phyloP scores from a whole-genome alignment of 106 monocot genomes.

The Triglochin maritima region DNA sequence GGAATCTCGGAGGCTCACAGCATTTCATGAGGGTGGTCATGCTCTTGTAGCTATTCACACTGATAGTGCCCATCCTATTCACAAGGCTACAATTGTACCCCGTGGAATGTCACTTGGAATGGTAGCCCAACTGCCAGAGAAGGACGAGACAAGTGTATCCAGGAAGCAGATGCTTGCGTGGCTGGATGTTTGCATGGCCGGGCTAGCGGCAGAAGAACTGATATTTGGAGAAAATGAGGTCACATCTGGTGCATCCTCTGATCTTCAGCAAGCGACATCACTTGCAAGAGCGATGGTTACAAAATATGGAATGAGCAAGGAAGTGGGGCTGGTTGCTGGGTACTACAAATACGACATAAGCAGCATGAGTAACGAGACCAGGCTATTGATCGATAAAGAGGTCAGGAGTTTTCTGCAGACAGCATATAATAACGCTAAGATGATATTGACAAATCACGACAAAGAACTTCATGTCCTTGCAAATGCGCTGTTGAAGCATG shows the following conservation, averaged over 20 bases:
- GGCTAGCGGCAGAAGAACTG: constrained; percentile 86
- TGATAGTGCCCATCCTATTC: constrained; percentile 67
- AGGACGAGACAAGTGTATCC: constrained; percentile 85
- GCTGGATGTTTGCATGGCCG: constrained; percentile 98
- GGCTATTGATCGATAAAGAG: constrained; percentile 83
- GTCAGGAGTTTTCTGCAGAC: constrained; percentile 67
- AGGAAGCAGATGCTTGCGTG: constrained; percentile 90
- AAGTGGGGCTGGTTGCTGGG: constrained; percentile 76
- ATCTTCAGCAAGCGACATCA: constrained; percentile 79
- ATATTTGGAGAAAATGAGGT: constrained; percentile 93
- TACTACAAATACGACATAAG: constrained; percentile 82
- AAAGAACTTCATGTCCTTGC: constrained; percentile 87
- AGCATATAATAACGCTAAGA: constrained; percentile 89
- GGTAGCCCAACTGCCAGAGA: constrained; percentile 88
- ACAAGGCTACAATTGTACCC: constrained; percentile 94
- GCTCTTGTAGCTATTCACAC: constrained; percentile 96
- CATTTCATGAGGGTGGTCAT: constrained; percentile 98
- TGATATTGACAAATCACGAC: constrained; percentile 53
- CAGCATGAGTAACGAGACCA: constrained; percentile 93
- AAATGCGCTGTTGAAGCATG: constrained; percentile 79
- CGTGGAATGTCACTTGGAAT: constrained; percentile 92
- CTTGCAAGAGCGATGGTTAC: constrained; percentile 90
- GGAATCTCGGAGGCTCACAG: constrained; percentile 72
- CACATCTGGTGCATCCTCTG: constrained; percentile 85
- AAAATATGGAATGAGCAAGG: constrained; percentile 91